These are phyloP conservation scores for Erodium moschatum DNA, from an alignment of 441 rosid species.

Conservation along the genomic window DNA sequence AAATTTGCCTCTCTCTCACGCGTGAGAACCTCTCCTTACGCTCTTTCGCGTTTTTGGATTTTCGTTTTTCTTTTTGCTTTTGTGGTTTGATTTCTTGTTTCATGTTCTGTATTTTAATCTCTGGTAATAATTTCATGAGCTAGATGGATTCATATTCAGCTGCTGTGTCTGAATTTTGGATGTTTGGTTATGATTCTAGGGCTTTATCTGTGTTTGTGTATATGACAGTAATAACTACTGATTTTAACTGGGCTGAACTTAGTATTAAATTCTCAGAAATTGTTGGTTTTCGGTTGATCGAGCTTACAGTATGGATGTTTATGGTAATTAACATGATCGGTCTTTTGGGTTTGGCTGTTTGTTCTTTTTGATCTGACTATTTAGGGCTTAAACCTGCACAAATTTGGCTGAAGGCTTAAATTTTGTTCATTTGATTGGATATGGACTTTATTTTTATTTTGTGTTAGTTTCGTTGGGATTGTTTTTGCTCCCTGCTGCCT, in stretches of 20 bases:
- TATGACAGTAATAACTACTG: neutral
- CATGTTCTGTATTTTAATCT: no score
- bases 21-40: neutral
- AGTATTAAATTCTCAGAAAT: neutral
- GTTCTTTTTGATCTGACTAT: neutral
- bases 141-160: no score
- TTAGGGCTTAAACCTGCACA: no score
- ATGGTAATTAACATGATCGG: neutral
- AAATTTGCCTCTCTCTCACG: neutral
- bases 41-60: neutral
- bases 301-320: neutral
- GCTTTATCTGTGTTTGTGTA: neutral
- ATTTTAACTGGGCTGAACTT: neutral
- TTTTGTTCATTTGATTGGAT: neutral
- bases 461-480: neutral
- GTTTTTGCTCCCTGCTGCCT: neutral
- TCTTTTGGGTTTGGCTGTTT: neutral
- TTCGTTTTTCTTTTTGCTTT: neutral
- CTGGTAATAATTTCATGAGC: no score
- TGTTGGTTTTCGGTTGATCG: neutral
- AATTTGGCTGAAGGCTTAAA: no score
- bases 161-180: no score
- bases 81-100: no score
- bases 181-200: slow-evolving; percentile 5
- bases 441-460: neutral